These are phyloP conservation scores for Pseudogymnoascus sp. DNA, from an alignment of 2,329 filamentous ascomycete genomes.

Conservation along the genomic window DNA sequence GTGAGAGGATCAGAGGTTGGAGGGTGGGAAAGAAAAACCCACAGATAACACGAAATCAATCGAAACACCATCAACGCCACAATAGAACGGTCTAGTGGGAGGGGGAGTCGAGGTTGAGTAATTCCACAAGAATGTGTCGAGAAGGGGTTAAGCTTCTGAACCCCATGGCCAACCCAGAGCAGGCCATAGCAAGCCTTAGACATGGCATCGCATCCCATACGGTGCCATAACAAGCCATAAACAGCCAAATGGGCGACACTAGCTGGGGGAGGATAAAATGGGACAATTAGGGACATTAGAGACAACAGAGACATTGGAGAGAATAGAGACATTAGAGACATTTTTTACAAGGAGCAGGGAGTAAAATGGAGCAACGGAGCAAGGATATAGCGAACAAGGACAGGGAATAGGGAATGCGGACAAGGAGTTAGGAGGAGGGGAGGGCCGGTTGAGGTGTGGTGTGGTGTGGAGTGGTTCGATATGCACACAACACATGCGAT, in stretches of 20 bases:
- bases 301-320: not conserved
- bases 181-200: not conserved
- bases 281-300: not conserved
- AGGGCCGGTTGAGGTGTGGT: not conserved
- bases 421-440: not conserved
- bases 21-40: not conserved
- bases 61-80: not conserved
- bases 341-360: not conserved
- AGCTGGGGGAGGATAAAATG: not conserved
- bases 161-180: not conserved
- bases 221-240: not conserved
- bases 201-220: not conserved
- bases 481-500: slow-evolving; percentile 1
- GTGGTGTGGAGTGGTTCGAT: not conserved
- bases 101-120: not conserved
- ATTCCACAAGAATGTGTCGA: not conserved
- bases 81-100: not conserved
- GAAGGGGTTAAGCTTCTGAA: not conserved
- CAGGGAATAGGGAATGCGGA: not conserved
- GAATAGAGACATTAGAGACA: not conserved
- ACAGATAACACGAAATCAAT: slow-evolving; percentile 2
- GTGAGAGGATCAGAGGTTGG: not conserved
- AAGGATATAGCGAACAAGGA: not conserved
- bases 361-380: not conserved
- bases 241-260: not conserved